phyloP scores from a whole-genome alignment of 139 green algal genomes.

The Diplosphaera chodatii region DNA sequence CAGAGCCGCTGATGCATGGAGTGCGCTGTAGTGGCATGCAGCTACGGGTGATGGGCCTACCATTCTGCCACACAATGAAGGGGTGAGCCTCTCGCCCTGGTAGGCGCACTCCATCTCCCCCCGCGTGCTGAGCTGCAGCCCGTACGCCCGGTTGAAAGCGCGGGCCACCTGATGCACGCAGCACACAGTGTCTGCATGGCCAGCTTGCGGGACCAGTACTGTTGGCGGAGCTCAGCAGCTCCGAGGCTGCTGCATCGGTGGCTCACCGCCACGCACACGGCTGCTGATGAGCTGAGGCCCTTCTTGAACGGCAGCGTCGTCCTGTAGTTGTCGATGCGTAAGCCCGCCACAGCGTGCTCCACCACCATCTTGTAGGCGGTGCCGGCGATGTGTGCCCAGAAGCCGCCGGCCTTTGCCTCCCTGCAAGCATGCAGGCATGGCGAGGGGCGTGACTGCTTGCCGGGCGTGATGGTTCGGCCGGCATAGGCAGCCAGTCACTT shows the following conservation, averaged over 20 bases:
- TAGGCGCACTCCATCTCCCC: constrained; percentile 71
- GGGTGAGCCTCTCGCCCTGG: constrained; percentile 59
- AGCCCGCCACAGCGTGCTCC: constrained; percentile 35
- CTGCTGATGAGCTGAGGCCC: constrained; percentile 62
- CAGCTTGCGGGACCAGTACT: no score
- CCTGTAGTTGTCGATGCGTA: constrained; percentile 52
- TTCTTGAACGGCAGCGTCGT: constrained; percentile 65
- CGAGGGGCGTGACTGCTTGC: no score
- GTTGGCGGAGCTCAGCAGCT: no score
- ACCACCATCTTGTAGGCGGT: constrained; percentile 46
- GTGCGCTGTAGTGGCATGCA: no score
- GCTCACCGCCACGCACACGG: constrained; percentile 61
- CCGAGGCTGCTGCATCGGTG: no score
- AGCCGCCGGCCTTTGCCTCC: constrained; percentile 49
- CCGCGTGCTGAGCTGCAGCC: constrained; percentile 46
- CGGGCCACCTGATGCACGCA: constrained; percentile 50
- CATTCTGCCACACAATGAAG: constrained; percentile 38
- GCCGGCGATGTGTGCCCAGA: constrained; percentile 59
- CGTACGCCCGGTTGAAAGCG: constrained; percentile 48
- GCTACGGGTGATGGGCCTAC: no score
- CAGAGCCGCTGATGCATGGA: no score
- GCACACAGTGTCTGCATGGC: no score
- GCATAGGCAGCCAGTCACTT: no score
- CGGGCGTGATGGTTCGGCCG: no score
- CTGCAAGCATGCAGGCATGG: no score